These are phyloP conservation scores for Dactylellina parvicollis DNA, from an alignment of 2,329 filamentous ascomycete species.

Conservation along the genomic window DNA sequence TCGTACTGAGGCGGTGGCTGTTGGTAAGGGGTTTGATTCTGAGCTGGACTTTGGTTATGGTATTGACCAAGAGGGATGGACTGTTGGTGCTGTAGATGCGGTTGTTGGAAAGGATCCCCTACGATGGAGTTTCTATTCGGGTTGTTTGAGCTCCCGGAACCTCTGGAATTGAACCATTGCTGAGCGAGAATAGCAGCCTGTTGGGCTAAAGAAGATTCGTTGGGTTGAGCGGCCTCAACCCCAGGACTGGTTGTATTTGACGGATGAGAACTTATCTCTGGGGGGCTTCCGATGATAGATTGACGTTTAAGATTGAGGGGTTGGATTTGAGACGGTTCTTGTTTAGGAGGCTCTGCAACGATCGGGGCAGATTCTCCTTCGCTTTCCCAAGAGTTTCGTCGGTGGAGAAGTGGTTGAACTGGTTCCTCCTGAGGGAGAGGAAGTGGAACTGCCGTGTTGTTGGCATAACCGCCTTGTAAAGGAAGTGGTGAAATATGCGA, in stretches of 20 bases:
- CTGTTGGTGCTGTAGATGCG: slow-evolving; percentile 20
- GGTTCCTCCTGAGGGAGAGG: slow-evolving; percentile 25
- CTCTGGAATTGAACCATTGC: slow-evolving; percentile 36
- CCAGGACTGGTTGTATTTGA: not conserved
- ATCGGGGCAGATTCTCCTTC: slow-evolving; percentile 17
- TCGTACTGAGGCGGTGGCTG: slow-evolving; percentile 14
- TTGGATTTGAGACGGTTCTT: slow-evolving; percentile 24
- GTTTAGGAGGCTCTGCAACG: slow-evolving; percentile 1
- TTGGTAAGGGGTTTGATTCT: slow-evolving; percentile 12
- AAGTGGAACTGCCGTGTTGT: slow-evolving; percentile 20
- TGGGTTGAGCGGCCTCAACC: slow-evolving; percentile 21
- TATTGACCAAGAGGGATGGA: slow-evolving; percentile 16
- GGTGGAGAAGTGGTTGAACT: slow-evolving; percentile 14
- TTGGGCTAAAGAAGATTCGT: slow-evolving; percentile 35
- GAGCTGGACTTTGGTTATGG: slow-evolving; percentile 15
- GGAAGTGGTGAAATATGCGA: slow-evolving; percentile 16
- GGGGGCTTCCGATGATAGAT: slow-evolving; percentile 10
- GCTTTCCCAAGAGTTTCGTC: slow-evolving; percentile 24
- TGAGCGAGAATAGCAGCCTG: slow-evolving; percentile 49
- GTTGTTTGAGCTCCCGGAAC: not conserved
- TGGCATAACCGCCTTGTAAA: not conserved
- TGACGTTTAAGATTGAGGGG: slow-evolving; percentile 45
- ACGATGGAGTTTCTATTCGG: not conserved
- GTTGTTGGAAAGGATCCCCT: slow-evolving; percentile 5
- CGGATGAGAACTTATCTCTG: slow-evolving; percentile 1